Conservation (phyloP, 306 rosid genomes). For the Fragaria iinumae region DNA sequence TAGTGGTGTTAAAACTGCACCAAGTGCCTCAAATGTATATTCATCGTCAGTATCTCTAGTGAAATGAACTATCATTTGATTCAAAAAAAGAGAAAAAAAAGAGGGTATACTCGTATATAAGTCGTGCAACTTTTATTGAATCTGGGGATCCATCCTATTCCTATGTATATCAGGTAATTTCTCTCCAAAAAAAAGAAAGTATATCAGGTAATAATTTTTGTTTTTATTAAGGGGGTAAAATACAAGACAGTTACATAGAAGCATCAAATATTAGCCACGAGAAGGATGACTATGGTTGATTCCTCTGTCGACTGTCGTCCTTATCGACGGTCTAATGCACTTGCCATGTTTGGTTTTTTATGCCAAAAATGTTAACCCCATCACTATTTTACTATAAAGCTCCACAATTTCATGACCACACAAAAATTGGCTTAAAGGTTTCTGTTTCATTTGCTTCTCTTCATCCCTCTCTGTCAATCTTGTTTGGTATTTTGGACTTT, state of each 20-base stretch:
- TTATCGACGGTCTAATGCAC: not conserved
- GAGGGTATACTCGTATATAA: too few relatives aligned
- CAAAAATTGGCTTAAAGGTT: constrained; percentile 5
- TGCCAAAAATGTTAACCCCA: not conserved
- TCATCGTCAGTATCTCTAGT: too few relatives aligned
- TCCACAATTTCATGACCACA: constrained; percentile 1
- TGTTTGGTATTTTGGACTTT: constrained; percentile 8
- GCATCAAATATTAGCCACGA: not conserved
- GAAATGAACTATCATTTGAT: too few relatives aligned
- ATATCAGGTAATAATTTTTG: not conserved
- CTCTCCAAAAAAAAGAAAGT: too few relatives aligned
- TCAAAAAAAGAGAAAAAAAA: too few relatives aligned
- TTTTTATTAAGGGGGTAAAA: too few relatives aligned
- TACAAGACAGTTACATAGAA: too few relatives aligned
- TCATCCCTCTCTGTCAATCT: not conserved
- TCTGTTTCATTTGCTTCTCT: not conserved
- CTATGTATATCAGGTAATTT: not conserved
- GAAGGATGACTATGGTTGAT: not conserved
- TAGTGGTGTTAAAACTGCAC: not conserved
- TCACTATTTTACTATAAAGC: constrained; percentile 5
- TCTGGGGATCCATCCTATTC: not conserved
- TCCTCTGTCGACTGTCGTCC: not conserved
- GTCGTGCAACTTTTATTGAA: not conserved
- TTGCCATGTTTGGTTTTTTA: not conserved
- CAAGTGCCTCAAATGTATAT: not conserved